Conservation (phyloP, 1,139 yeast genomes). For the Taphrina flavorubra region DNA sequence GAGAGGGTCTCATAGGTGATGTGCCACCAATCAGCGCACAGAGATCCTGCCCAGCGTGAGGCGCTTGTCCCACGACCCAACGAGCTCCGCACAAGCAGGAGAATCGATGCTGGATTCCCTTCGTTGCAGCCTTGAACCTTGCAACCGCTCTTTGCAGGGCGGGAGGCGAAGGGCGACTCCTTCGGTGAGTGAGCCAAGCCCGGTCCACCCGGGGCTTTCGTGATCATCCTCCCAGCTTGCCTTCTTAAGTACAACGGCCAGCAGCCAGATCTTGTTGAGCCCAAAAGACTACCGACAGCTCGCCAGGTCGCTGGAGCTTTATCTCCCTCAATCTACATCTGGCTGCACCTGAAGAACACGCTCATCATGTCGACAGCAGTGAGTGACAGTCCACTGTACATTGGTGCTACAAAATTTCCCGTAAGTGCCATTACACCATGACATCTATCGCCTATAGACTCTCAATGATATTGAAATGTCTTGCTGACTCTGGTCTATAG, state of each 20-base stretch:
- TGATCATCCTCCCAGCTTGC: background rate
- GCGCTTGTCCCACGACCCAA: background rate
- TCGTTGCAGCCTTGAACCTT: too few relatives aligned
- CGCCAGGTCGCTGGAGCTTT: too few relatives aligned
- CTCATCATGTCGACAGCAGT: constrained; percentile 23
- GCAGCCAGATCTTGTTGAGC: background rate
- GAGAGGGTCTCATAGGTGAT: background rate
- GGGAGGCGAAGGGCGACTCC: background rate
- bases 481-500: background rate
- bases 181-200: background rate
- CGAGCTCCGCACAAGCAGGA: background rate
- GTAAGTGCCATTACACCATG: constrained; percentile 12
- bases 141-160: too few relatives aligned
- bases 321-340: too few relatives aligned
- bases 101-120: background rate
- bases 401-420: constrained; percentile 45
- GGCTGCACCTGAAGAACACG: background rate
- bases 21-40: background rate
- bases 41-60: too few relatives aligned
- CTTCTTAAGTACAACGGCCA: background rate
- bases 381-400: constrained; percentile 41
- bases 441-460: too few relatives aligned
- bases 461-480: too few relatives aligned
- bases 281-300: background rate
- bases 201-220: too few relatives aligned